Evolutionary conservation across 225 moss, liverwort and hornwort species (phyloP).

Genomic region (Physcomitrellopsis africana): DNA sequence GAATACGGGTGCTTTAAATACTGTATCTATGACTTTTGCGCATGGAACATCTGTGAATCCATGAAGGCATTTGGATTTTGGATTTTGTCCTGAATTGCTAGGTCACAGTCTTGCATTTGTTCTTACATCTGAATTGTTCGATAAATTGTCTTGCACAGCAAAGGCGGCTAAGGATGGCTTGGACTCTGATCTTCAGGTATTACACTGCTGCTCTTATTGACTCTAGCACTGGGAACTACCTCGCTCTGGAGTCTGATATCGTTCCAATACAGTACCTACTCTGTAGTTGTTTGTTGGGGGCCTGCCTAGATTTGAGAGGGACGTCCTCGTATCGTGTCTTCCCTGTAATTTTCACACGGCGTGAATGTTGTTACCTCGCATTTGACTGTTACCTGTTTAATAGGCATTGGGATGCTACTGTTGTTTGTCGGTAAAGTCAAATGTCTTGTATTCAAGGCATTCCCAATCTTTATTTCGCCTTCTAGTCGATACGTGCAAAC

Average conservation of each 20-base stretch:
- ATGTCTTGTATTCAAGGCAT: neutral
- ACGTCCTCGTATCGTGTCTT: too few species aligned
- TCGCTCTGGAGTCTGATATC: too few species aligned
- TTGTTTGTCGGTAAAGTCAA: too few species aligned
- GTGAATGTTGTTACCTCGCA: too few species aligned
- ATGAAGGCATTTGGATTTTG: neutral
- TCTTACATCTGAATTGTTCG: slow-evolving; percentile 7
- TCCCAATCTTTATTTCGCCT: neutral
- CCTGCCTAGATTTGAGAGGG: too few species aligned
- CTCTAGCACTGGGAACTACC: neutral
- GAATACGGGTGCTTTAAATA: neutral
- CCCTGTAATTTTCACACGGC: too few species aligned
- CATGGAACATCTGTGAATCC: neutral
- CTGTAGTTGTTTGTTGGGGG: too few species aligned
- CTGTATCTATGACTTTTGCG: neutral
- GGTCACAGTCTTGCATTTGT: neutral
- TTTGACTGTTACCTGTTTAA: too few species aligned
- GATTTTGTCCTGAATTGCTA: neutral
- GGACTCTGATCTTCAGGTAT: slow-evolving; percentile 76
- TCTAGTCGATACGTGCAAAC: neutral
- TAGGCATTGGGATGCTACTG: too few species aligned
- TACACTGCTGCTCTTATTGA: slow-evolving; percentile 11
- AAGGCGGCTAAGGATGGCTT: slow-evolving; percentile 77
- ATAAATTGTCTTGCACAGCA: slow-evolving; percentile 53
- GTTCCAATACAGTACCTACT: too few species aligned